Percentiles rank a stretch among this genome's conserved stretches.
Evolutionary conservation across 306 rosid genomes (phyloP).

Genomic region (Alnus glutinosa): DNA sequence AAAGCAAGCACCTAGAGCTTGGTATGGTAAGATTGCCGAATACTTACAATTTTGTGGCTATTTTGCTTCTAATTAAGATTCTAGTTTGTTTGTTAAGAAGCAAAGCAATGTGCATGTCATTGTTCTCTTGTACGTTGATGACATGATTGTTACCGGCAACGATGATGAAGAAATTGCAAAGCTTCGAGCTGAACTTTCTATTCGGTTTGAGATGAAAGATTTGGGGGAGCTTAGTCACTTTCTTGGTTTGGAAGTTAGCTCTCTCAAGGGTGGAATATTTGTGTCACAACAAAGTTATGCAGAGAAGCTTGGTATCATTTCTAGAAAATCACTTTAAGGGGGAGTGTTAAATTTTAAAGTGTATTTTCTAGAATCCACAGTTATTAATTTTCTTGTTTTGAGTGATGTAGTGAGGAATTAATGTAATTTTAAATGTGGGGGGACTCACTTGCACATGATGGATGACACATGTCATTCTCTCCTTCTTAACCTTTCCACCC

Average conservation of each 20-base stretch:
- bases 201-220: slow-evolving; percentile 1
- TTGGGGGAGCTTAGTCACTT: background rate
- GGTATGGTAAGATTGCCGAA: too few species aligned
- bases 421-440: too few species aligned
- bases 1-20: too few species aligned
- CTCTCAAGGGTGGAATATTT: background rate
- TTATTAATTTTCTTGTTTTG: too few species aligned
- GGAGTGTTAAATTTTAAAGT: too few species aligned
- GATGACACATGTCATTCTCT: too few species aligned
- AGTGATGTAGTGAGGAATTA: too few species aligned
- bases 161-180: background rate
- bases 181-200: background rate
- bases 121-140: background rate
- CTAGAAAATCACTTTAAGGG: too few species aligned
- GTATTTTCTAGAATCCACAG: too few species aligned
- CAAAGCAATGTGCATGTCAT: too few species aligned
- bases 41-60: background rate
- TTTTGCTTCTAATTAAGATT: background rate
- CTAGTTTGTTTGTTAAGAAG: slow-evolving; percentile 4
- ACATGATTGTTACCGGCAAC: background rate
- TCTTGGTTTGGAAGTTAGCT: slow-evolving; percentile 7
- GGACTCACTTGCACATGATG: too few species aligned
- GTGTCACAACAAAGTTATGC: background rate
- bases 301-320: background rate
- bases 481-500: too few species aligned